Conservation (phyloP, 2,329 filamentous ascomycete species). For the Curvularia eragrostidis region DNA sequence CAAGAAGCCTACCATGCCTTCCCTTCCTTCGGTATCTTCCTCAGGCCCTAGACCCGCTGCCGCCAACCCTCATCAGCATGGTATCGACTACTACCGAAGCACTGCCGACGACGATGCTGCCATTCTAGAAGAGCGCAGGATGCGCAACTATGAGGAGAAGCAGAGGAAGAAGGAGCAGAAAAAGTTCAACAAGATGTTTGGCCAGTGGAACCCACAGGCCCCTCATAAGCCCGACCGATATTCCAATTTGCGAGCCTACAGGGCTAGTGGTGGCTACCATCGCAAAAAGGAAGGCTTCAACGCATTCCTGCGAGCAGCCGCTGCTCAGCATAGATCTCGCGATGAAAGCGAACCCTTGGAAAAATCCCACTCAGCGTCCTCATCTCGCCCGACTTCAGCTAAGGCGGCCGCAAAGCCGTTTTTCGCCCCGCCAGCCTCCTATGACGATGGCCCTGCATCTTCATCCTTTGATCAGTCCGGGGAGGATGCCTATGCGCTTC, state of each 20-base stretch:
- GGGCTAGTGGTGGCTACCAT: slow-evolving; percentile 34
- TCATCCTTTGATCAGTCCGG: slow-evolving; percentile 48
- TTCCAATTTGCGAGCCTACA: slow-evolving; percentile 39
- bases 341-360: slow-evolving; percentile 25
- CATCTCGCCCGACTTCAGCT: slow-evolving; percentile 22
- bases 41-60: slow-evolving; percentile 24
- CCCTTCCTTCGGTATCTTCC: slow-evolving; percentile 21
- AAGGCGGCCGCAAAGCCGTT: slow-evolving; percentile 32
- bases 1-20: slow-evolving; percentile 38
- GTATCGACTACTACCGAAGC: slow-evolving; percentile 67
- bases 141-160: slow-evolving; percentile 73
- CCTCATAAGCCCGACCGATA: slow-evolving; percentile 34
- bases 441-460: slow-evolving; percentile 29
- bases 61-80: slow-evolving; percentile 27
- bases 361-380: slow-evolving; percentile 19
- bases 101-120: slow-evolving; percentile 81
- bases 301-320: slow-evolving; percentile 30
- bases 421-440: slow-evolving; percentile 58
- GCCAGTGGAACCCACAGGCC: slow-evolving; percentile 54
- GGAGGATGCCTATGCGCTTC: slow-evolving; percentile 34
- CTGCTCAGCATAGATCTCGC: slow-evolving; percentile 18
- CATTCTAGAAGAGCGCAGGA: slow-evolving; percentile 69
- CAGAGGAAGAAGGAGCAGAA: slow-evolving; percentile 66
- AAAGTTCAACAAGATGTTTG: slow-evolving; percentile 71
- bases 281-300: slow-evolving; percentile 35